These are phyloP conservation scores for Trypanosoma avium DNA, from an alignment of 208 protist genomes.

Conservation along the genomic window DNA sequence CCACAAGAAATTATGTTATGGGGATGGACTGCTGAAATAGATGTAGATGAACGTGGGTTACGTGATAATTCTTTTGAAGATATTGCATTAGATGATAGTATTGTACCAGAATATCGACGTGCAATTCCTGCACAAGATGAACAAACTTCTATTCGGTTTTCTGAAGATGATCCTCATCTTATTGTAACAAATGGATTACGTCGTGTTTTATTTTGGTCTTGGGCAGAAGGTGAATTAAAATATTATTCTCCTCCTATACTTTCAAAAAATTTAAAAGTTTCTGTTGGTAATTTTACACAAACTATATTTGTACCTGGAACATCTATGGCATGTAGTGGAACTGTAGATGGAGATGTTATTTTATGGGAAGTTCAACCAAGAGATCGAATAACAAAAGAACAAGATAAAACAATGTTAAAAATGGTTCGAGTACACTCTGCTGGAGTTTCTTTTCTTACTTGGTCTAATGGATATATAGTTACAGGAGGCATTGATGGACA, in stretches of 20 bases:
- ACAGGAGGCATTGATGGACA: conserved; percentile 94
- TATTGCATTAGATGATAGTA: conserved; percentile 16
- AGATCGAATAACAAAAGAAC: conserved; percentile 80
- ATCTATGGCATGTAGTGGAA: conserved; percentile 84
- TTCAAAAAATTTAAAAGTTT: conserved; percentile 70
- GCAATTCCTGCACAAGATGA: conserved; percentile 80
- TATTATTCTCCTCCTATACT: conserved; percentile 91
- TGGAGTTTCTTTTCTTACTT: conserved; percentile 81
- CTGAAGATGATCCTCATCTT: conserved; percentile 66
- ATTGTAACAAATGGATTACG: conserved; percentile 89
- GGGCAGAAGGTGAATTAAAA: conserved; percentile 69
- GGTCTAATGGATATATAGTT: conserved; percentile 83
- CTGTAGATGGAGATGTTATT: conserved; percentile 91
- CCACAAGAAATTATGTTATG: conserved; percentile 93
- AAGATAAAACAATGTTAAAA: conserved; percentile 92
- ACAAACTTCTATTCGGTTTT: conserved; percentile 88
- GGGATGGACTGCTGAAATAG: conserved; percentile 76
- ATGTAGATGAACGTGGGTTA: conserved; percentile 8
- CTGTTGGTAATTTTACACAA: conserved; percentile 90
- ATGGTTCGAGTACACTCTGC: conserved; percentile 86
- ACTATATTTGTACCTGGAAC: conserved; percentile 88
- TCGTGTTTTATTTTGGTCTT: conserved; percentile 92
- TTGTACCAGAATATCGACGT: conserved; percentile 61
- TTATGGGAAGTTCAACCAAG: conserved; percentile 86
- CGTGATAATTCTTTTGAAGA: conserved; percentile 9